phyloP scores from a whole-genome alignment of 2,329 filamentous ascomycete species.

The Aurifilum marmelostoma region DNA sequence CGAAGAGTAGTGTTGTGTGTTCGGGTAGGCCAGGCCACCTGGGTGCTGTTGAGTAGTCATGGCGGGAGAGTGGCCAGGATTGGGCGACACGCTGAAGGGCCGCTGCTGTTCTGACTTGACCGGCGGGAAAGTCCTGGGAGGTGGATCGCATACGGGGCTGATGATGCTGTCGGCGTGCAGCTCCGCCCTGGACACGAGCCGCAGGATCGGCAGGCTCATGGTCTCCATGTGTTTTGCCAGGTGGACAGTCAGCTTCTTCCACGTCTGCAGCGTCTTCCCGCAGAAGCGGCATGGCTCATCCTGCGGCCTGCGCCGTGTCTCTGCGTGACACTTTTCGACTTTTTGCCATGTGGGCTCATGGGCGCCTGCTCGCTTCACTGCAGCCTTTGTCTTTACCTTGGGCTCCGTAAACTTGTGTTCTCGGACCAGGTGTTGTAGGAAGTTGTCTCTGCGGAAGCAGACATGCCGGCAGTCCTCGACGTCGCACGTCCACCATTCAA shows the following conservation, averaged over 20 bases:
- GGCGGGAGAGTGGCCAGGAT: constrained; percentile 26
- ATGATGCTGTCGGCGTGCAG: constrained; percentile 66
- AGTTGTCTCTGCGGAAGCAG: constrained; percentile 90
- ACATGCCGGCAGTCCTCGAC: constrained; percentile 78
- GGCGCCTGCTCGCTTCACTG: constrained; percentile 61
- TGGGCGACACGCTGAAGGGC: constrained; percentile 31
- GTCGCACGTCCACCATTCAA: constrained; percentile 90
- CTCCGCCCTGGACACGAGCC: constrained; percentile 52
- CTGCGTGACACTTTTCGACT: constrained; percentile 76
- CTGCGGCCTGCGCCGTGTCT: constrained; percentile 66
- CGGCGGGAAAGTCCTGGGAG: constrained; percentile 43
- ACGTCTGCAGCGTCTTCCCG: constrained; percentile 75
- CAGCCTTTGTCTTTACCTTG: constrained; percentile 74
- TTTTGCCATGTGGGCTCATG: constrained; percentile 73
- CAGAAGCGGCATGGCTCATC: constrained; percentile 89
- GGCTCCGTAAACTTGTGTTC: constrained; percentile 88
- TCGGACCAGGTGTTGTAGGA: constrained; percentile 87
- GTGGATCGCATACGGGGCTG: constrained; percentile 65
- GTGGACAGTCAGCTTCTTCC: constrained; percentile 95
- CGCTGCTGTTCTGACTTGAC: constrained; percentile 38
- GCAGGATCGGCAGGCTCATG: constrained; percentile 79
- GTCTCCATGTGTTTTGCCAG: constrained; percentile 94
- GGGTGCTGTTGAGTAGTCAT: constrained; percentile 16
- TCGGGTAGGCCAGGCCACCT: constrained; percentile 22
- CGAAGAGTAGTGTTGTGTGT: constrained; percentile 15